Evolutionary conservation across 345 rosid genomes (phyloP).

Genomic region (Linum trigynum): DNA sequence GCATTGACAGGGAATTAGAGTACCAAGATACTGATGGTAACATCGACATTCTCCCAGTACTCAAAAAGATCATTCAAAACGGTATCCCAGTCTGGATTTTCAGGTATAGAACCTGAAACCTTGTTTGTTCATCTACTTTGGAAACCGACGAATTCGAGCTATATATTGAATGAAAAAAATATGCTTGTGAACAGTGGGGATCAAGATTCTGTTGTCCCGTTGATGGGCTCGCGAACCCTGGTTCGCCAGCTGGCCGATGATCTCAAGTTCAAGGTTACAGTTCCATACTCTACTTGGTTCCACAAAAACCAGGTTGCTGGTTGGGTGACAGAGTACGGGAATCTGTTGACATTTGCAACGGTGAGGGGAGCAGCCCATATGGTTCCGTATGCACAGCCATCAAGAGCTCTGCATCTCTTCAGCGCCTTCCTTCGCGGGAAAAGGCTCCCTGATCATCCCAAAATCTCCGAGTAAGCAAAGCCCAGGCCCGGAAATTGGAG

Average conservation of each 20-base stretch:
- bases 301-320: slow-evolving; percentile 96
- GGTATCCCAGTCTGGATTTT: slow-evolving; percentile 71
- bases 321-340: slow-evolving; percentile 76
- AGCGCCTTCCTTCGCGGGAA: slow-evolving; percentile 47
- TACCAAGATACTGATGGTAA: slow-evolving; percentile 49
- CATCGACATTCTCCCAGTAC: slow-evolving; percentile 64
- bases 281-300: slow-evolving; percentile 79
- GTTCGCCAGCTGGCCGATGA: slow-evolving; percentile 69
- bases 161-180: not conserved
- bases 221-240: slow-evolving; percentile 68
- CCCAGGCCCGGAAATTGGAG: not conserved
- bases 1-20: slow-evolving; percentile 36
- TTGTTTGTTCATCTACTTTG: not conserved
- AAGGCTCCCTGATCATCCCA: not conserved
- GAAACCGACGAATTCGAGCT: not conserved
- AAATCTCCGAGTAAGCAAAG: not conserved
- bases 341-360: slow-evolving; percentile 60
- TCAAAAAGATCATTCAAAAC: slow-evolving; percentile 53
- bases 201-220: slow-evolving; percentile 79
- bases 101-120: slow-evolving; percentile 32
- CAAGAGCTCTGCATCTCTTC: slow-evolving; percentile 76
- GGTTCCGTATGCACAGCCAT: slow-evolving; percentile 89
- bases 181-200: slow-evolving; percentile 43
- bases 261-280: slow-evolving; percentile 47
- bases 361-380: slow-evolving; percentile 91